Evolutionary conservation across 2,329 filamentous ascomycete genomes (phyloP).

Genomic region (Endocalyx cinctus): DNA sequence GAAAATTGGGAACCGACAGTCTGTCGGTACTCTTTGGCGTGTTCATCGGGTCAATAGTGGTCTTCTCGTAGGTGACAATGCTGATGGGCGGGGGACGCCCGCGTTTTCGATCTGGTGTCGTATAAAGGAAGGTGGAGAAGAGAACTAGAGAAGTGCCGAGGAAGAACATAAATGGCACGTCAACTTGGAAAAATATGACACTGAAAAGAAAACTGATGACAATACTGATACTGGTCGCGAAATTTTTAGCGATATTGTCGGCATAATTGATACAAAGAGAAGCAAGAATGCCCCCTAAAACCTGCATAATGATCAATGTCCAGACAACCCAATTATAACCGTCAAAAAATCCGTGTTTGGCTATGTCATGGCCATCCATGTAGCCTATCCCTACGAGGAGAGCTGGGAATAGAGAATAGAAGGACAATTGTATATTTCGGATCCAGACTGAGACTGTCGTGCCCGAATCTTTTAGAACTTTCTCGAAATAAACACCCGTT

Average conservation of each 20-base stretch:
- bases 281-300: conserved; percentile 77
- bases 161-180: conserved; percentile 71
- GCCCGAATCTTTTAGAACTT: conserved; percentile 82
- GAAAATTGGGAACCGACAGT: conserved; percentile 25
- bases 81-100: conserved; percentile 61
- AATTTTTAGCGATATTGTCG: conserved; percentile 90
- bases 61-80: conserved; percentile 75
- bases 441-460: conserved; percentile 80
- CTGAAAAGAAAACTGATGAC: conserved; percentile 82
- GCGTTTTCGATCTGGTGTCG: conserved; percentile 56
- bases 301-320: conserved; percentile 78
- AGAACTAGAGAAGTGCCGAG: conserved; percentile 76
- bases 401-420: conserved; percentile 89
- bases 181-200: conserved; percentile 78
- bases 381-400: conserved; percentile 81
- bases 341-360: conserved; percentile 83
- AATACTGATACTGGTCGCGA: conserved; percentile 89
- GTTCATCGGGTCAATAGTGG: conserved; percentile 46
- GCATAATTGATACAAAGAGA: conserved; percentile 77
- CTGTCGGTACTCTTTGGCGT: conserved; percentile 24
- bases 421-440: conserved; percentile 88
- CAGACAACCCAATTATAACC: conserved; percentile 93
- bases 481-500: conserved; percentile 85
- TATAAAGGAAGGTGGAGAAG: conserved; percentile 81
- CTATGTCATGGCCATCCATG: conserved; percentile 80